These are phyloP conservation scores for Boletus rex-veris DNA, from an alignment of 768 basidiomycete species.

Conservation along the genomic window DNA sequence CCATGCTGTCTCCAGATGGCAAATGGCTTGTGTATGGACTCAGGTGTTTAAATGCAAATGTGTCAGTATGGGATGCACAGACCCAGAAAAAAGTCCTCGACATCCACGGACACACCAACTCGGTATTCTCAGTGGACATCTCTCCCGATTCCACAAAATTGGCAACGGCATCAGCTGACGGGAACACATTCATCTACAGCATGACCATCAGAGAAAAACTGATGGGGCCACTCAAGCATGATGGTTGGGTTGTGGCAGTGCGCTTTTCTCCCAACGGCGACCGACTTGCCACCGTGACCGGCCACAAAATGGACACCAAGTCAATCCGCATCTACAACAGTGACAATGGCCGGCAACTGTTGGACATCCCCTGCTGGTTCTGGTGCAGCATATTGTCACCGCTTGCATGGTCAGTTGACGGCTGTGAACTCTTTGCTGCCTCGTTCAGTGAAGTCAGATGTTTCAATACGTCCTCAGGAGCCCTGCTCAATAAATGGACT, in stretches of 20 bases:
- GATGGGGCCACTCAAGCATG: background rate
- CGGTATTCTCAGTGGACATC: too few relatives aligned
- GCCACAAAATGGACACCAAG: background rate
- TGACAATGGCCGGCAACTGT: background rate
- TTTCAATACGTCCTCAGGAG: background rate
- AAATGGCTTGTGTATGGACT: too few relatives aligned
- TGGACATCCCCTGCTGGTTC: background rate
- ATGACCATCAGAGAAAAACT: background rate
- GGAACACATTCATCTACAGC: background rate
- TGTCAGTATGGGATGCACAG: too few relatives aligned
- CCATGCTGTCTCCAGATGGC: too few relatives aligned
- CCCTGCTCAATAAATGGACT: too few relatives aligned
- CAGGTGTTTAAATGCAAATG: too few relatives aligned
- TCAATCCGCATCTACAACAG: background rate
- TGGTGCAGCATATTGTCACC: rapidly evolving
- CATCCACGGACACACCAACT: too few relatives aligned
- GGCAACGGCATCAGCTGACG: too few relatives aligned
- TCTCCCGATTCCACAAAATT: too few relatives aligned
- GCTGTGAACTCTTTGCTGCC: background rate
- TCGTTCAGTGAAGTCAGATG: background rate
- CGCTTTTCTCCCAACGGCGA: too few relatives aligned
- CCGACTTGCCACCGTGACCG: too few relatives aligned
- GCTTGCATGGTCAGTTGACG: background rate
- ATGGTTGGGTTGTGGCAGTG: background rate
- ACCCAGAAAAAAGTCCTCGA: too few relatives aligned